These are phyloP conservation scores for Saccharomyces hybrid DNA, from an alignment of 1,139 yeast genomes.

Conservation along the genomic window DNA sequence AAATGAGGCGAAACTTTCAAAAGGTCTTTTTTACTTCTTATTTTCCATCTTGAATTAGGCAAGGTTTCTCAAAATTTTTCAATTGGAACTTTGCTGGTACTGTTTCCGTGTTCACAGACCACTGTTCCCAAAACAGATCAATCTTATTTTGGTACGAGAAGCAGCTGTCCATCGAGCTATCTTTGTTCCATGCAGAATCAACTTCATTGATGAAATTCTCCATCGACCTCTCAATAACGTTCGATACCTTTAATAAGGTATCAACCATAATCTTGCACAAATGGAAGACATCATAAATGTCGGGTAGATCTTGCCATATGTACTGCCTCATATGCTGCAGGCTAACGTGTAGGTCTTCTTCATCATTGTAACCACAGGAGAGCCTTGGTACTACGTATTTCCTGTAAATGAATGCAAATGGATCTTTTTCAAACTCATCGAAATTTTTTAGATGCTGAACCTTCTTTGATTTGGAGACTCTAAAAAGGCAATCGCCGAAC, in stretches of 20 bases:
- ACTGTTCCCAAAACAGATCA: not conserved
- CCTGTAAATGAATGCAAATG: constrained; percentile 21
- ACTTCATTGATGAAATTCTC: constrained; percentile 8
- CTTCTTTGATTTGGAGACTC: constrained; percentile 41
- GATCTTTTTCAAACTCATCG: constrained; percentile 17
- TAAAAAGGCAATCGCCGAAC: constrained; percentile 82
- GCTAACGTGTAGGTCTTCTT: not conserved
- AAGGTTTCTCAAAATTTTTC: not conserved
- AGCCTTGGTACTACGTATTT: constrained; percentile 17
- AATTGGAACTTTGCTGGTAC: not conserved
- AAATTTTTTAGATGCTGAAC: constrained; percentile 17
- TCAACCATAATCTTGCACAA: constrained; percentile 17
- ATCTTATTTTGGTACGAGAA: constrained; percentile 2
- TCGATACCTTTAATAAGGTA: constrained; percentile 11
- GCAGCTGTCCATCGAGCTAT: constrained; percentile 1
- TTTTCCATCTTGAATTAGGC: not conserved
- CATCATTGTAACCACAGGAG: not conserved
- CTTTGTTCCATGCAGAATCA: constrained; percentile 2
- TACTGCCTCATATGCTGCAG: constrained; percentile 2
- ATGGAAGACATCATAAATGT: constrained; percentile 10
- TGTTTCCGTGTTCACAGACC: not conserved
- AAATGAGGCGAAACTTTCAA: not conserved
- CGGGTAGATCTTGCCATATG: constrained; percentile 16
- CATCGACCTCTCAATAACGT: constrained; percentile 14
- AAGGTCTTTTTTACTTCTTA: not conserved